phyloP scores from a whole-genome alignment of 768 basidiomycete genomes.

The Boletellus ananas region DNA sequence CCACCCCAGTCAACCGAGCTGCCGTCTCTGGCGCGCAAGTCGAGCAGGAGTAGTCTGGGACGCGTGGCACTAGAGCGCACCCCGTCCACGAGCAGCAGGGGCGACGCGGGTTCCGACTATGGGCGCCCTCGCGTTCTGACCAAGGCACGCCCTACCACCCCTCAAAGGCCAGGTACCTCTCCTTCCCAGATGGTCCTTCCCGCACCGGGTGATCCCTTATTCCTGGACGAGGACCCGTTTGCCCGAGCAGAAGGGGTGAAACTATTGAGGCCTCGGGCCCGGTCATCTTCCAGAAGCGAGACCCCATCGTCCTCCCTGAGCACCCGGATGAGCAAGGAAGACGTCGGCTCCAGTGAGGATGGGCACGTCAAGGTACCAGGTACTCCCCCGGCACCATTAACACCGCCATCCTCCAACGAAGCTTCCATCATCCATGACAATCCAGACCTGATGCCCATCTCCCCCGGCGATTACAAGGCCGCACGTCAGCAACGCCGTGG shows the following conservation, averaged over 20 bases:
- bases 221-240: constrained; percentile 42
- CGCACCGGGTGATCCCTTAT: constrained; percentile 18
- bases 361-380: constrained; percentile 3
- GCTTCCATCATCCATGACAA: constrained; percentile 7
- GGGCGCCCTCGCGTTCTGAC: constrained; percentile 24
- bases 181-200: constrained; percentile 6
- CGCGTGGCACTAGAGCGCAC: constrained; percentile 12
- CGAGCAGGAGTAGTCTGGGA: constrained; percentile 12
- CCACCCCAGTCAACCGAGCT: constrained; percentile 11
- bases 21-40: constrained; percentile 10
- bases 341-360: constrained; percentile 4
- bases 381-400: background rate
- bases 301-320: background rate
- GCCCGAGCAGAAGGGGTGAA: constrained; percentile 52
- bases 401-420: background rate
- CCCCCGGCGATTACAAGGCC: constrained; percentile 38
- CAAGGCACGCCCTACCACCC: constrained; percentile 35
- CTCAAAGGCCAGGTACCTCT: constrained; percentile 20
- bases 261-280: constrained; percentile 34
- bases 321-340: constrained; percentile 2
- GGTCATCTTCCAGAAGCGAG: background rate
- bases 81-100: constrained; percentile 2
- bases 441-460: constrained; percentile 2
- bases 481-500: constrained; percentile 42
- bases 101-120: constrained; percentile 13